Conservation (phyloP, 331 rosid genomes). For the Saraca asoca region DNA sequence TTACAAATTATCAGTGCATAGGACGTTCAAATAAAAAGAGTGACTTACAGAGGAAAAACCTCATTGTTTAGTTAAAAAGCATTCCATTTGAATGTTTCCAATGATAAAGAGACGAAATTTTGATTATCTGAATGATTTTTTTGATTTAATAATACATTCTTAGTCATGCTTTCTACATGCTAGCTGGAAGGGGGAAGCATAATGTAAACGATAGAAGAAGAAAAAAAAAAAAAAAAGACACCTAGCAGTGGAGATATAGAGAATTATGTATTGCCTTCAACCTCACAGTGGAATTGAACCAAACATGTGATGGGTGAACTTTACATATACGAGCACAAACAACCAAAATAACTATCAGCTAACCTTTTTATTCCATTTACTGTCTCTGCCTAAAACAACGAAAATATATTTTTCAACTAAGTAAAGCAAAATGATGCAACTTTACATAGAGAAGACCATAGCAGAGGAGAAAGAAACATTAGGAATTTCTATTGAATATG, state of each 20-base stretch:
- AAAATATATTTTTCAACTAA: background rate
- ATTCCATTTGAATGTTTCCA: too few species aligned
- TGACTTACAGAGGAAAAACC: background rate
- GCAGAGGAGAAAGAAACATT: background rate
- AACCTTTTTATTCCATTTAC: background rate
- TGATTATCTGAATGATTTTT: too few species aligned
- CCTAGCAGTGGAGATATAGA: background rate
- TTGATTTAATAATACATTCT: background rate
- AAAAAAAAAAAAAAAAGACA: slow-evolving; percentile 16
- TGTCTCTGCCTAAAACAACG: background rate
- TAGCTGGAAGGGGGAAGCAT: background rate
- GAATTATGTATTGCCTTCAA: background rate
- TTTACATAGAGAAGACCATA: background rate
- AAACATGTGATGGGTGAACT: background rate
- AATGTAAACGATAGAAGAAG: slow-evolving; percentile 2
- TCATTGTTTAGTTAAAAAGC: too few species aligned
- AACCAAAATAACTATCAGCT: background rate
- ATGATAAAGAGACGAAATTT: too few species aligned
- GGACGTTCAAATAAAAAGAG: background rate
- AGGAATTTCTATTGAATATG: background rate
- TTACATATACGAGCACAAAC: background rate
- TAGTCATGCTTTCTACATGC: background rate
- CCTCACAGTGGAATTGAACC: too few species aligned
- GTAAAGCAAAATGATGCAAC: background rate
- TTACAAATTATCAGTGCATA: background rate